Evolutionary conservation across 208 protist species (phyloP).

Genomic region (Trypanosoma avium): DNA sequence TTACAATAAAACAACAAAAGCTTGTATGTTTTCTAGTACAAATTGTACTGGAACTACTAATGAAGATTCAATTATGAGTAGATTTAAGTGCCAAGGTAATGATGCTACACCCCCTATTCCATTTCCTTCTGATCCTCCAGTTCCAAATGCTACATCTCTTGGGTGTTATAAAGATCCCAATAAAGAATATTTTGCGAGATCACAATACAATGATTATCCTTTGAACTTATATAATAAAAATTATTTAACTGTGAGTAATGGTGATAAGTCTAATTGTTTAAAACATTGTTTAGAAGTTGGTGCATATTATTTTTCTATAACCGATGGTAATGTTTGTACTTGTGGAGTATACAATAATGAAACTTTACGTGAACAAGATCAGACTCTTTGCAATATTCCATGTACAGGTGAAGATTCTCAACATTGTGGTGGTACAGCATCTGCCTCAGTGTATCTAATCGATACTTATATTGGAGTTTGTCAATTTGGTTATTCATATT

Average conservation of each 20-base stretch:
- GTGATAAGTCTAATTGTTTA: background rate
- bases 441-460: conserved; percentile 5
- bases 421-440: background rate
- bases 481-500: background rate
- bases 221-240: conserved; percentile 4
- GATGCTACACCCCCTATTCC: conserved; percentile 2
- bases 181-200: background rate
- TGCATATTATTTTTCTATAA: conserved; percentile 10
- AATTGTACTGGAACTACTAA: background rate
- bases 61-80: background rate
- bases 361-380: background rate
- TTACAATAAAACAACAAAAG: background rate
- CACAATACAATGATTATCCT: background rate
- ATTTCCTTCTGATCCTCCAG: background rate
- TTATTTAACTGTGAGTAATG: background rate
- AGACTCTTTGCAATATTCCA: background rate
- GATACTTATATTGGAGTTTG: conserved; percentile 1
- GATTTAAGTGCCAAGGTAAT: background rate
- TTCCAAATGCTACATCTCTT: conserved; percentile 1
- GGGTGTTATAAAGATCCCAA: conserved; percentile 8
- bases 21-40: conserved; percentile 12
- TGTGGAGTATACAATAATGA: conserved; percentile 19
- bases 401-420: background rate
- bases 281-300: conserved; percentile 1
- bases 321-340: conserved; percentile 9